These are phyloP conservation scores for Isabelozyma rhagii DNA, from an alignment of 805 yeast genomes.

Conservation along the genomic window DNA sequence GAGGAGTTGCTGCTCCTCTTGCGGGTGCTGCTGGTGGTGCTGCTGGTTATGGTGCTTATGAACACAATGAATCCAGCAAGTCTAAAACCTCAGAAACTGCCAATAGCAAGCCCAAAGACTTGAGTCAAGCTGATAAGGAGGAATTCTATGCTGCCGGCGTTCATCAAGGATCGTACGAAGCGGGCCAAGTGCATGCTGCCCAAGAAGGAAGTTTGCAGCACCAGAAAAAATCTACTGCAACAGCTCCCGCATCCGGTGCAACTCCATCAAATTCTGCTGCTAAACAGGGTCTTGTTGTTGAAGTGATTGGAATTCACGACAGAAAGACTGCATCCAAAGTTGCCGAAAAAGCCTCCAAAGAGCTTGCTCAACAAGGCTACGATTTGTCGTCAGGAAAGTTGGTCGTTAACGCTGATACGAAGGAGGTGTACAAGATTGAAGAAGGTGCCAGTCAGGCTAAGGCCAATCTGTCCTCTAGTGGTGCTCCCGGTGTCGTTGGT, in stretches of 20 bases:
- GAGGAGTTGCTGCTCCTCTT: conserved; percentile 3
- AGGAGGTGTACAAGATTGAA: conserved; percentile 23
- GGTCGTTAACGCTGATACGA: conserved; percentile 30
- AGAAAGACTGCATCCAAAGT: conserved; percentile 24
- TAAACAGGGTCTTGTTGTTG: conserved; percentile 17
- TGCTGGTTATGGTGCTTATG: conserved; percentile 3
- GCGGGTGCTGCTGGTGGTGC: conserved; percentile 5
- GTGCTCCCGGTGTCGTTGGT: background rate
- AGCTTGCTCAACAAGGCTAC: conserved; percentile 27
- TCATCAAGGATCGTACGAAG: conserved; percentile 12
- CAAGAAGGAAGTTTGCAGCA: background rate
- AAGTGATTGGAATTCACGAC: conserved; percentile 33
- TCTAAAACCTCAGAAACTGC: background rate
- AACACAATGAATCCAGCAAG: background rate
- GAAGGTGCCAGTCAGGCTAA: background rate
- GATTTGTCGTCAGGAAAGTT: conserved; percentile 31
- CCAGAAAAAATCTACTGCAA: background rate
- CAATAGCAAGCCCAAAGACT: background rate
- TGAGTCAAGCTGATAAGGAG: background rate
- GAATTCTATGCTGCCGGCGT: conserved; percentile 14
- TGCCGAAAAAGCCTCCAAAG: conserved; percentile 30
- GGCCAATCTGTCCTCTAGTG: background rate
- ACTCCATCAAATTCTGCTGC: background rate
- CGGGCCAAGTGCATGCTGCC: conserved; percentile 8
- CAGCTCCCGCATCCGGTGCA: background rate